A percentile compares a stretch with the other conserved stretches of the same genome.
Conservation (phyloP, 768 basidiomycete genomes). For the Strobilomyces echinocephalus region DNA sequence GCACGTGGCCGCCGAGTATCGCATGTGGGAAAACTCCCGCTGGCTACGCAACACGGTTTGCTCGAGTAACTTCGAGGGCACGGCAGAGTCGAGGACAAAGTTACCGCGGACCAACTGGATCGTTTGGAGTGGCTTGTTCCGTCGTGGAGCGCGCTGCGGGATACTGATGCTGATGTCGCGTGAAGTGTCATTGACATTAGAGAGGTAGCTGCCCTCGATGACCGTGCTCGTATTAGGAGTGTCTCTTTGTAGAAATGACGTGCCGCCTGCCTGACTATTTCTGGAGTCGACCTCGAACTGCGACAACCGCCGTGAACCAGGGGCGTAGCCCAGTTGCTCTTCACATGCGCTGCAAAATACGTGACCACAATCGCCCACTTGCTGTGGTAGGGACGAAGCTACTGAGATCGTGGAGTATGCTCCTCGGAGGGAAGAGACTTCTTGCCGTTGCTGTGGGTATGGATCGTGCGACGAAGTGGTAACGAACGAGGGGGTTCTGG, state of each 20-base stretch:
- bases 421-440: conserved; percentile 10
- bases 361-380: background rate
- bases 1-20: conserved; percentile 92
- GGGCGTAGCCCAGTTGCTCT: conserved; percentile 9
- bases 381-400: conserved; percentile 20
- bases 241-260: conserved; percentile 57
- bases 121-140: conserved; percentile 91
- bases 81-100: conserved; percentile 84
- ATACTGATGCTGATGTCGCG: conserved; percentile 68
- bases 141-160: conserved; percentile 81
- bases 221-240: conserved; percentile 21
- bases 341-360: conserved; percentile 23
- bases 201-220: conserved; percentile 41
- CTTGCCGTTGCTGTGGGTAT: background rate
- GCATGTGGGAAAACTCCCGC: conserved; percentile 92
- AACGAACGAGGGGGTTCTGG: conserved; percentile 13
- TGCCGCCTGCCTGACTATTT: conserved; percentile 57
- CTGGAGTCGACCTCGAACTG: conserved; percentile 28
- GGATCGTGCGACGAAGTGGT: conserved; percentile 15
- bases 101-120: conserved; percentile 93
- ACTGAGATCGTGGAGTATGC: conserved; percentile 15
- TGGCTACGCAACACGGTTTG: conserved; percentile 73
- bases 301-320: conserved; percentile 25
- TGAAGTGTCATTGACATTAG: conserved; percentile 30
- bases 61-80: conserved; percentile 86